These are phyloP conservation scores for Detonula confervacea DNA, from an alignment of 352 stramenopile genomes.

Conservation along the genomic window DNA sequence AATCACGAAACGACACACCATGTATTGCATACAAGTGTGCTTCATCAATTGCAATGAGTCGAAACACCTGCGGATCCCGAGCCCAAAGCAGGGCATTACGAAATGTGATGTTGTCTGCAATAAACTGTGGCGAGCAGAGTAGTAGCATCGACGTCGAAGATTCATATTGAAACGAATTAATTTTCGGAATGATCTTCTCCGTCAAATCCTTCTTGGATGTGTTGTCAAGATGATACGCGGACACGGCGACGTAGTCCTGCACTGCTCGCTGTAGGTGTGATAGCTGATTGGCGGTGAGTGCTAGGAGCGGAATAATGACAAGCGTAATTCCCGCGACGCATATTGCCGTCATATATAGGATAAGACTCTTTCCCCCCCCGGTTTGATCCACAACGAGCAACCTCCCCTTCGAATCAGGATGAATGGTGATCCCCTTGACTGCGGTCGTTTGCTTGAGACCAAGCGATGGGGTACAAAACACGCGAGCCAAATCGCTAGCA, in stretches of 20 bases:
- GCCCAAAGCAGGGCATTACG: neutral
- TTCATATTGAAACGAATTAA: neutral
- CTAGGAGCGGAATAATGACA: neutral
- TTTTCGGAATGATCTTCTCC: neutral
- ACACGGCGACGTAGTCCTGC: neutral
- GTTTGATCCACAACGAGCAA: no score
- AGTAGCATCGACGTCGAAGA: neutral
- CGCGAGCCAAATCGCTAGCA: no score
- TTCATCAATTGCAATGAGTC: neutral
- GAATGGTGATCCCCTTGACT: no score
- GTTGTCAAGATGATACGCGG: neutral
- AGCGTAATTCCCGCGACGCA: neutral
- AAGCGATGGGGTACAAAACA: no score
- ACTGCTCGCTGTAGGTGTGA: neutral
- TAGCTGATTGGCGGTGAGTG: neutral
- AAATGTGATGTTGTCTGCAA: neutral
- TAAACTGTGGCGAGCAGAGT: neutral
- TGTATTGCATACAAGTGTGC: neutral
- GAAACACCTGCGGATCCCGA: neutral
- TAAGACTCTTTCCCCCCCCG: no score
- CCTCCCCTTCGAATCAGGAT: no score
- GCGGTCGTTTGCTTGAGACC: no score
- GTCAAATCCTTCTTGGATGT: neutral
- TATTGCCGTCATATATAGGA: no score
- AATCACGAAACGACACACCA: neutral